Evolutionary conservation across 1,284 basidiomycete species (phyloP).

Genomic region (Dichomitus squalens): DNA sequence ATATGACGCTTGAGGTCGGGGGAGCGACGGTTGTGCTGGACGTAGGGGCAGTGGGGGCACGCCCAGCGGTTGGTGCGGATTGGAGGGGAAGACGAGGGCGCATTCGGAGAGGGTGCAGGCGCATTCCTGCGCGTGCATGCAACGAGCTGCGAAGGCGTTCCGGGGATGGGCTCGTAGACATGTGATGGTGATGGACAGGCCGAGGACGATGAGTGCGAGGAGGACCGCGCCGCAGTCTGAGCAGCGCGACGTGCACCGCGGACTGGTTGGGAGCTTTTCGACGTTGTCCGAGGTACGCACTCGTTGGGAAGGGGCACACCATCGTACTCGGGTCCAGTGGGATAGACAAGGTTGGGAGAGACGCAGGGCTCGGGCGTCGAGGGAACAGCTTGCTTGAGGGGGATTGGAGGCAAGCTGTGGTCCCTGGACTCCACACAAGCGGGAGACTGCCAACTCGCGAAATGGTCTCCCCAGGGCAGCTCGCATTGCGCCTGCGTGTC

Average conservation of each 20-base stretch:
- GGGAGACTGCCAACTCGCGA: too few species aligned
- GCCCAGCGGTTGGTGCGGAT: too few species aligned
- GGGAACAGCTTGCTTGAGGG: too few species aligned
- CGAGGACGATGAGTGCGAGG: neutral
- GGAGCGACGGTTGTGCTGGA: constrained; percentile 43
- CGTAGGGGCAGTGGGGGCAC: constrained; percentile 14
- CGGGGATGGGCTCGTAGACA: neutral
- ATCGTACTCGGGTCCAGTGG: too few species aligned
- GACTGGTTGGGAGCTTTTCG: neutral
- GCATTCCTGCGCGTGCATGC: neutral
- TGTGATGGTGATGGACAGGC: neutral
- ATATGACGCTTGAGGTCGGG: constrained; percentile 59
- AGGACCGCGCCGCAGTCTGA: neutral
- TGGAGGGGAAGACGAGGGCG: too few species aligned
- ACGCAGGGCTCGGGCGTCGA: too few species aligned
- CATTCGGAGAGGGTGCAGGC: too few species aligned
- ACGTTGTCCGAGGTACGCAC: neutral
- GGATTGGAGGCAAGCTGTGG: too few species aligned
- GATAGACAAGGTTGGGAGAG: too few species aligned
- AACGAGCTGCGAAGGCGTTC: neutral
- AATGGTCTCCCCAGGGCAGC: too few species aligned
- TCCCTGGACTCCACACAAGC: too few species aligned
- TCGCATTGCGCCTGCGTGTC: neutral
- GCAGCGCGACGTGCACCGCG: neutral
- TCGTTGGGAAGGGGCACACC: too few species aligned